phyloP scores from a whole-genome alignment of 179 eudicot genomes.

The Carnegiea gigantea region DNA sequence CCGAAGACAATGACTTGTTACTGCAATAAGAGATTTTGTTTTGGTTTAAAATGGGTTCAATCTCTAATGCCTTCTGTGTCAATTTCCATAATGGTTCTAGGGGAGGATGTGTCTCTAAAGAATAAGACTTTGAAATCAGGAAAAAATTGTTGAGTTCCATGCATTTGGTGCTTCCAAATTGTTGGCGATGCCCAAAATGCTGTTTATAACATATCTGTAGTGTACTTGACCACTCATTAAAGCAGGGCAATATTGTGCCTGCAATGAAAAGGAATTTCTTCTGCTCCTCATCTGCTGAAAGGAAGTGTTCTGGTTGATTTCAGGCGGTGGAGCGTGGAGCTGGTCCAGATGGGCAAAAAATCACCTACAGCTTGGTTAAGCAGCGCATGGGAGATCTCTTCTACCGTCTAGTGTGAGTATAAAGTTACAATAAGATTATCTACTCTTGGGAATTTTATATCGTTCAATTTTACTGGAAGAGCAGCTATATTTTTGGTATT shows the following conservation, averaged over 20 bases:
- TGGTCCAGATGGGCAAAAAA: slow-evolving; percentile 96
- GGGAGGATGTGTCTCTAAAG: background rate
- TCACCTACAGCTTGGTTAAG: slow-evolving; percentile 84
- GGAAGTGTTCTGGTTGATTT: slow-evolving; percentile 20
- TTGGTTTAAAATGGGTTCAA: background rate
- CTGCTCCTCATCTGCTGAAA: too few relatives aligned
- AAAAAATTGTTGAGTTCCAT: background rate
- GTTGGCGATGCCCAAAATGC: background rate
- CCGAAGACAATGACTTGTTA: background rate
- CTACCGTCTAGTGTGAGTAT: slow-evolving; percentile 92
- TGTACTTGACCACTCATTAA: too few relatives aligned
- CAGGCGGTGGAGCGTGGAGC: slow-evolving; percentile 98
- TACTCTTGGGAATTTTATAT: background rate
- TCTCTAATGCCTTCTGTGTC: background rate
- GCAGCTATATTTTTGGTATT: background rate
- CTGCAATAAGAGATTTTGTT: background rate
- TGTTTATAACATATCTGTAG: too few relatives aligned
- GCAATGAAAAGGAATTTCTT: too few relatives aligned
- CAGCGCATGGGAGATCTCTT: slow-evolving; percentile 92
- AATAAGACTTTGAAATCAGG: background rate
- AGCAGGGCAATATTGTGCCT: too few relatives aligned
- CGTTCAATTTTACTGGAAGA: background rate
- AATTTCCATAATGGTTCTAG: background rate
- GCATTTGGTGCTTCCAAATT: background rate
- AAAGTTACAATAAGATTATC: background rate